These are phyloP conservation scores for Pedinophyceae sp. DNA, from an alignment of 139 green algal species.

Conservation along the genomic window DNA sequence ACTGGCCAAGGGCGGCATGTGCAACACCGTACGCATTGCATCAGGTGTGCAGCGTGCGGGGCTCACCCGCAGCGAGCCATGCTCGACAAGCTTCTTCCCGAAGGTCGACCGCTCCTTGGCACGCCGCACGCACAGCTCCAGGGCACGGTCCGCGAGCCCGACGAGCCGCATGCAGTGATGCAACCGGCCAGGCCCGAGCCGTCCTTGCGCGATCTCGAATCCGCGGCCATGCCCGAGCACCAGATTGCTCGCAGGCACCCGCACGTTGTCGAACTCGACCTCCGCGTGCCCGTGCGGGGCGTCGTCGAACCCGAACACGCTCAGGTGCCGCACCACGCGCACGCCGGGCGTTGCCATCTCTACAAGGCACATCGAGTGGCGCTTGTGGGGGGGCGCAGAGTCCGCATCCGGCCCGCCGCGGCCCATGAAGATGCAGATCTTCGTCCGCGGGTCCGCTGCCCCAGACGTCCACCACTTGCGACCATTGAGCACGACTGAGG, in stretches of 20 bases:
- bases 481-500: slow-evolving; percentile 34
- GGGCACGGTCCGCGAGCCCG: slow-evolving; percentile 47
- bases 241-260: slow-evolving; percentile 35
- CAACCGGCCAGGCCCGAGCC: slow-evolving; percentile 87
- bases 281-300: slow-evolving; percentile 92
- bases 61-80: slow-evolving; percentile 13
- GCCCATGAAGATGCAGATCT: slow-evolving; percentile 83
- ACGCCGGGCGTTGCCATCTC: slow-evolving; percentile 65
- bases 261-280: slow-evolving; percentile 59
- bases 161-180: slow-evolving; percentile 98
- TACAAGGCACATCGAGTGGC: slow-evolving; percentile 91
- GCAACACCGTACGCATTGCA: too few species aligned
- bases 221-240: slow-evolving; percentile 69
- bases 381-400: slow-evolving; percentile 47
- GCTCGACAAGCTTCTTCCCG: slow-evolving; percentile 33
- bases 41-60: too few species aligned
- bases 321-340: slow-evolving; percentile 26
- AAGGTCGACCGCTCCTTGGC: slow-evolving; percentile 41
- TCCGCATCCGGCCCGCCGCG: slow-evolving; percentile 45
- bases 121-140: slow-evolving; percentile 45
- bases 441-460: slow-evolving; percentile 60
- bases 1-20: too few species aligned
- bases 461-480: slow-evolving; percentile 95
- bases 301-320: slow-evolving; percentile 78
- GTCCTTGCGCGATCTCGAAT: slow-evolving; percentile 95